Conservation (phyloP, 2,329 filamentous ascomycete genomes). For the Saccharata proteae region DNA sequence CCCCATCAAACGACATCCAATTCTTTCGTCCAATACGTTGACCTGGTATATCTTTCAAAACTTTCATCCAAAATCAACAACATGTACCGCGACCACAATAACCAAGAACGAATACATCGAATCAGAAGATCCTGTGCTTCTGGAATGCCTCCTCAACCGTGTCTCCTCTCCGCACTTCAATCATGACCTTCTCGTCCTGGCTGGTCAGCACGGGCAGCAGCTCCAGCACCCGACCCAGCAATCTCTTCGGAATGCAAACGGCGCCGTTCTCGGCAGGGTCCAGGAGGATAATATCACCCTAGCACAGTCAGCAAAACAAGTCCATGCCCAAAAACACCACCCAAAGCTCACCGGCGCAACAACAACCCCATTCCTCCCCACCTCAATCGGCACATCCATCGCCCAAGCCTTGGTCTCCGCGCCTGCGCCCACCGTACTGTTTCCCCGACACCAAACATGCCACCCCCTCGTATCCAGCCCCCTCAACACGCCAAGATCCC, state of each 20-base stretch:
- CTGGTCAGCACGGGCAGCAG: conserved; percentile 40
- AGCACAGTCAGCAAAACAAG: conserved; percentile 9
- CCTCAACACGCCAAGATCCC: conserved; percentile 52
- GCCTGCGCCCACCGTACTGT: conserved; percentile 47
- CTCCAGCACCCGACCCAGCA: conserved; percentile 48
- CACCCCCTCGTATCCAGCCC: conserved; percentile 22
- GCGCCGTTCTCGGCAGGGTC: conserved; percentile 56
- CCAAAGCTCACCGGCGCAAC: conserved; percentile 20
- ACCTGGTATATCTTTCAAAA: too few species aligned
- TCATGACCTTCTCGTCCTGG: conserved; percentile 33
- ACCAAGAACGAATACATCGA: too few species aligned
- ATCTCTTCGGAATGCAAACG: conserved; percentile 52
- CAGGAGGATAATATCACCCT: conserved; percentile 57
- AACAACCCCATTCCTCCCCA: conserved; percentile 21
- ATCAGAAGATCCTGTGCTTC: conserved; percentile 40
- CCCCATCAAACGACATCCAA: too few species aligned
- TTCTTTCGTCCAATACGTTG: too few species aligned
- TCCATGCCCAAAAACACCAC: background rate
- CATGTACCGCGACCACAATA: too few species aligned
- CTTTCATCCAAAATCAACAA: too few species aligned
- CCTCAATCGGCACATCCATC: conserved; percentile 27
- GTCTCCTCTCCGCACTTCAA: conserved; percentile 50
- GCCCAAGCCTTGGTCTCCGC: conserved; percentile 46
- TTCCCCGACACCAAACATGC: conserved; percentile 44
- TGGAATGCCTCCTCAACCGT: conserved; percentile 56